A percentile compares a stretch with the other conserved stretches of the same genome.
These are phyloP conservation scores for Brachypodium distachyon DNA, from an alignment of 202 grass and related monocot genomes.

Conservation along the genomic window DNA sequence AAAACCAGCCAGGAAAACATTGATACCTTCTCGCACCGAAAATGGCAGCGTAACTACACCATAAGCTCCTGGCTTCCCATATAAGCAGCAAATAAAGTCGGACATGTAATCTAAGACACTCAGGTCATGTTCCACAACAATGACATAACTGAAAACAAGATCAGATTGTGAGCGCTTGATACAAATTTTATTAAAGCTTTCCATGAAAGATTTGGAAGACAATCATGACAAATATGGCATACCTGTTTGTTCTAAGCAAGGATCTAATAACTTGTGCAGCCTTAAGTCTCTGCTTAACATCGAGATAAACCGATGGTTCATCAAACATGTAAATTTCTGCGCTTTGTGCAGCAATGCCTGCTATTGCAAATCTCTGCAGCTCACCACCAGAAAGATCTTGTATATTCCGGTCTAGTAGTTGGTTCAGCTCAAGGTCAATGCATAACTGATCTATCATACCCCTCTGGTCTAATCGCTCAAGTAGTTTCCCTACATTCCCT, in stretches of 20 bases:
- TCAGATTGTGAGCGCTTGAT: not conserved
- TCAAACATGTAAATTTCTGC: conserved; percentile 94
- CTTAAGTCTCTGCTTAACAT: conserved; percentile 43
- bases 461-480: conserved; percentile 83
- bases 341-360: conserved; percentile 82
- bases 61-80: conserved; percentile 83
- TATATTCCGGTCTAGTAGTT: conserved; percentile 78
- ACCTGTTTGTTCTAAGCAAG: conserved; percentile 86
- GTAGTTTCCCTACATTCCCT: conserved; percentile 87
- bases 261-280: conserved; percentile 68
- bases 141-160: conserved; percentile 70
- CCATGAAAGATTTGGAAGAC: not conserved
- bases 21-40: conserved; percentile 90
- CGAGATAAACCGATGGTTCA: conserved; percentile 90
- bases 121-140: conserved; percentile 74
- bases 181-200: not conserved
- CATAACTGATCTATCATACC: conserved; percentile 65
- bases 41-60: conserved; percentile 90
- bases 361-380: conserved; percentile 91
- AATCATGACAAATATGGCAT: not conserved
- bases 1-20: conserved; percentile 91
- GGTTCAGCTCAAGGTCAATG: conserved; percentile 79
- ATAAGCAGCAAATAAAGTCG: conserved; percentile 93
- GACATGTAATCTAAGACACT: conserved; percentile 69
- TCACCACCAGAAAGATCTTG: conserved; percentile 84